Evolutionary conservation across 768 basidiomycete genomes (phyloP), one percentile per base, ranked within the genome.

Genomic region (Termitomyces sp.): DNA sequence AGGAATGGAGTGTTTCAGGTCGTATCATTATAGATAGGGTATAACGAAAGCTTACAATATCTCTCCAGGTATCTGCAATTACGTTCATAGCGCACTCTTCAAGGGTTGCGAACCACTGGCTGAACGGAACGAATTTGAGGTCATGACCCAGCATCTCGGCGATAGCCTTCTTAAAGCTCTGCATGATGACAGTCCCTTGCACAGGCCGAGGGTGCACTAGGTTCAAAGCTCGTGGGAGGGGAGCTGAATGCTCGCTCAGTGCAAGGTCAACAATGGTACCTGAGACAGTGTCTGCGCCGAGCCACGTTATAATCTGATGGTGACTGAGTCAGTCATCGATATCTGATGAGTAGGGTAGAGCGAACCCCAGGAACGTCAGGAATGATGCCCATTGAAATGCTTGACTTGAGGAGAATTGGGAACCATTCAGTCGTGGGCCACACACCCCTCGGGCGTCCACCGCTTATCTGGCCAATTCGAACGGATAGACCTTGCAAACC

Each of bases 401-500:
- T 71, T 6, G 74, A 71, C 54, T 74, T 74, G n/a, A 74, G 62
- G 3, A 75, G 61, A 45, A 72, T 71, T 0, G 75, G 73, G 11
- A 76, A 60, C 73, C 75, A 76, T 26, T 76, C 74, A 1, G 63
- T 69, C 7, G 66, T 67, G 3, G 71, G 63, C 76, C 76, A 78
- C 10, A 71, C 70, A 2, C 75, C 75, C 23, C 66, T 71, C 5
- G 66, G 66, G 1, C 11, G 17, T 1, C 69, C 70, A n/a, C 74
- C 75, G 38, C 65, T 64, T 21, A 76, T 66, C 59, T 76, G 75
- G 3, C 74, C 74, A 31, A 76, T 63, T 9, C 75, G 64, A 21
- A 75, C 50, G 3, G 68, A 68, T 1, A 67, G 64, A 1, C 64
- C 63, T 42, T 68, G 60, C 6, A 74, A 47, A 1, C 71, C 70